Evolutionary conservation across 1,284 basidiomycete genomes (phyloP), one percentile per base, ranked within the genome.

Genomic region (Leccinum variabile): DNA sequence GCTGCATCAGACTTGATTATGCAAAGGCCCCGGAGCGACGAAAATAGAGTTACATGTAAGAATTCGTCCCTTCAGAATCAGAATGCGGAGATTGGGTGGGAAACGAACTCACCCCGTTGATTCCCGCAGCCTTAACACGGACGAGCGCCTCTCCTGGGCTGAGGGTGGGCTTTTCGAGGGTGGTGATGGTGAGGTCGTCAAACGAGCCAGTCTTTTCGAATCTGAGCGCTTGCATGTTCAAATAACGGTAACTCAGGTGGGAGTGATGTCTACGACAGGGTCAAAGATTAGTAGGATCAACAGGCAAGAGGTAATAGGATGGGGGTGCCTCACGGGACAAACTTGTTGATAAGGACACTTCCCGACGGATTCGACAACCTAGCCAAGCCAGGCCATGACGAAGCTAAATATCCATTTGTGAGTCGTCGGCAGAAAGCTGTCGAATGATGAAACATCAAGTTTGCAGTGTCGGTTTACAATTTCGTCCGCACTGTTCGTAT

Each of bases 131-230:
- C 54, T 63, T 75, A 5, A 77, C 70, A 7, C 65, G 67, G 54
- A 75, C 63, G 8, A 75, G 67, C 8, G 76, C 76, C 49, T 75
- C 76, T 4, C 76, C 76, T 3, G 75, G 64, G 11, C 59, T 33
- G 37, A 77, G 56, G 50, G 10, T 13, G 16, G 74, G 74, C 53
- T 66, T 76, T 1, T 63, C 54, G n/a, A 76, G 32, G 2, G 65
- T 65, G 25, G 49, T 55, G 41, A 76, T 56, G 10, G 59, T 46
- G 13, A 75, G 68, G 3, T 70, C 63, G 53, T 74, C 66, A 37
- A 75, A 66, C 3, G 76, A 76, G 16, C 74, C 74, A 8, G 71
- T 72, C 58, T 68, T 67, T 39, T 72, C 72, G 53, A 77, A 75
- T 59, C 69, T 66, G 30, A 75, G 73, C 2, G 76, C 74, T 44